Evolutionary conservation across 192 early-diverging fungal species (phyloP).

Genomic region (Linnemannia exigua): DNA sequence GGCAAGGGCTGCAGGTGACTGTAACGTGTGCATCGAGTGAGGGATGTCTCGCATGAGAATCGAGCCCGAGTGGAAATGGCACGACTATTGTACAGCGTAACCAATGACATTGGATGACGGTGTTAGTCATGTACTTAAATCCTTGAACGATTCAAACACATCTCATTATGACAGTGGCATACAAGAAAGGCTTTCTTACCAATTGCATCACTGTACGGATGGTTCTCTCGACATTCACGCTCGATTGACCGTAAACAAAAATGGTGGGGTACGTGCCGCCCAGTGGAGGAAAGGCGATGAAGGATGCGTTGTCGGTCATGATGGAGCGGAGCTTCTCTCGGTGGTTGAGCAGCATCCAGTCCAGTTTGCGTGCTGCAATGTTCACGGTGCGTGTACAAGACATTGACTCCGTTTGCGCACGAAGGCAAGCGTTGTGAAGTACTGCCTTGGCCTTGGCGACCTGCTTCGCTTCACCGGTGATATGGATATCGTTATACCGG

Average conservation of each 20-base stretch:
- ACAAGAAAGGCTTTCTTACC: constrained; percentile 55
- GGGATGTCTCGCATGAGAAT: constrained; percentile 31
- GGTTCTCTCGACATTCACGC: constrained; percentile 80
- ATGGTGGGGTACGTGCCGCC: constrained; percentile 67
- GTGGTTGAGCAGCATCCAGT: constrained; percentile 80
- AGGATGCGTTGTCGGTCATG: constrained; percentile 83
- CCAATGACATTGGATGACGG: neutral
- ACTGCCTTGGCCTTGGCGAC: constrained; percentile 69
- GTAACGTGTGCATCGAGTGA: constrained; percentile 20
- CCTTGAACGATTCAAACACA: neutral
- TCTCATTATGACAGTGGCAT: neutral
- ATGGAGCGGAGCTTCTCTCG: constrained; percentile 75
- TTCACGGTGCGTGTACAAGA: constrained; percentile 43
- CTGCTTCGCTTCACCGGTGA: constrained; percentile 70
- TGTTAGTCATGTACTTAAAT: neutral
- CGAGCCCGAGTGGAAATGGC: constrained; percentile 54
- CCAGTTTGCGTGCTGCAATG: constrained; percentile 75
- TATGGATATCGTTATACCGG: constrained; percentile 71
- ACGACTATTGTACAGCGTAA: constrained; percentile 26
- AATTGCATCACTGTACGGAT: constrained; percentile 78
- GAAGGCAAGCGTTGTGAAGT: constrained; percentile 58
- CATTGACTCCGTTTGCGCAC: constrained; percentile 46
- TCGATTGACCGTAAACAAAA: constrained; percentile 74
- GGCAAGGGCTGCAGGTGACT: constrained; percentile 48
- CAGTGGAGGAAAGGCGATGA: constrained; percentile 71